A percentile compares a stretch with the other conserved stretches of the same genome.
Evolutionary conservation across 768 basidiomycete species (phyloP).

Genomic region (Auriscalpium vulgare): DNA sequence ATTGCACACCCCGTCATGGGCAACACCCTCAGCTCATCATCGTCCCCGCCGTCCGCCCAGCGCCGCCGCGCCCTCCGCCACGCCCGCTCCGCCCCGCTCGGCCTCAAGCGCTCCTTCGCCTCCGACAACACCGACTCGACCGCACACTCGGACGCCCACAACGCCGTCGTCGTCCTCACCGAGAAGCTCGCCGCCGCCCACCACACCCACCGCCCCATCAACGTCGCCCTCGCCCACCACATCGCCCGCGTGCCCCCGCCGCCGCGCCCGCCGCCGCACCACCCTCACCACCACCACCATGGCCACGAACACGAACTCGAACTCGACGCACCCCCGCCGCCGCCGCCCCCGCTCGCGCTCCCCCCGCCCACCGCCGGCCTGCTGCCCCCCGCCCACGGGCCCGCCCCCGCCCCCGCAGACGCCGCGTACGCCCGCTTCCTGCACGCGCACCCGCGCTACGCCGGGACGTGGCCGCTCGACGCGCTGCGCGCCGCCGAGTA

Average conservation of each 20-base stretch:
- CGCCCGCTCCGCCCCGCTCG: too few relatives aligned
- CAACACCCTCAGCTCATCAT: too few relatives aligned
- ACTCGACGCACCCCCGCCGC: neutral
- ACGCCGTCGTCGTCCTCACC: too few relatives aligned
- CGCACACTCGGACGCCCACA: too few relatives aligned
- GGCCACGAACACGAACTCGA: too few relatives aligned
- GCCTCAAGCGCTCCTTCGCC: too few relatives aligned
- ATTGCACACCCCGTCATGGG: too few relatives aligned
- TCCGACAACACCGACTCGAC: too few relatives aligned
- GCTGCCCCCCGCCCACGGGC: neutral
- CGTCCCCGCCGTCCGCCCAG: too few relatives aligned
- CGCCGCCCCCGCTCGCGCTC: neutral
- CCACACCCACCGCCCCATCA: neutral
- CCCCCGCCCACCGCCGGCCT: slow-evolving; percentile 14
- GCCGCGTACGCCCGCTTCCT: slow-evolving; percentile 12
- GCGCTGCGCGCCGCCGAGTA: slow-evolving; percentile 59
- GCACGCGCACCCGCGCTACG: slow-evolving; percentile 43
- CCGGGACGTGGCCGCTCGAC: slow-evolving; percentile 63
- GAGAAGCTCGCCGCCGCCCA: too few relatives aligned
- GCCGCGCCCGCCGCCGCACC: neutral
- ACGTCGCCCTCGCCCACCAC: neutral
- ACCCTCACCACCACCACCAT: neutral
- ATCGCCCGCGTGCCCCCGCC: neutral
- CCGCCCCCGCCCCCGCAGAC: neutral
- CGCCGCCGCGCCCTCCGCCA: too few relatives aligned